A percentile compares a stretch with the other conserved stretches of the same genome.
Evolutionary conservation across 2,329 filamentous ascomycete species (phyloP).

Genomic region (Lithohypha guttulata): DNA sequence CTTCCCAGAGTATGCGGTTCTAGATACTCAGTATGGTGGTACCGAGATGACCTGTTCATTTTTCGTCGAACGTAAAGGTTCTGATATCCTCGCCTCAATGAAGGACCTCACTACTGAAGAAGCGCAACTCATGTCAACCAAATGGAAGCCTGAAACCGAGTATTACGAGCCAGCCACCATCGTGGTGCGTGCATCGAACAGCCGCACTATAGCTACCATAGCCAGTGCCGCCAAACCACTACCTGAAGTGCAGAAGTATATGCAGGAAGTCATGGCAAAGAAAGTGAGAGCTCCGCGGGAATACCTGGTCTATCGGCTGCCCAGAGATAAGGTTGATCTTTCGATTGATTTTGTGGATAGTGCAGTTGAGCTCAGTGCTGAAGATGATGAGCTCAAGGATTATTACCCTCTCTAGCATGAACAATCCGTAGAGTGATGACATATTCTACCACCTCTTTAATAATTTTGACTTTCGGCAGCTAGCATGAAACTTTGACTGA

Average conservation of each 20-base stretch:
- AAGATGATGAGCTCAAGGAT: constrained; percentile 22
- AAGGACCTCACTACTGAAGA: constrained; percentile 7
- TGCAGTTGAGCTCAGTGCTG: constrained; percentile 19
- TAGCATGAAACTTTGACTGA: too few relatives aligned
- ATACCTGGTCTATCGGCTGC: constrained; percentile 46
- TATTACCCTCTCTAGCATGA: constrained; percentile 12
- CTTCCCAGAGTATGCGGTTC: constrained; percentile 39
- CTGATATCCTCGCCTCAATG: constrained; percentile 12
- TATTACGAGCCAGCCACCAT: constrained; percentile 47
- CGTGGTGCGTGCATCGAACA: constrained; percentile 42
- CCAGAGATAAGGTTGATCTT: constrained; percentile 27
- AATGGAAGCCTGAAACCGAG: constrained; percentile 26
- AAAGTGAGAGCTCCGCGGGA: constrained; percentile 45
- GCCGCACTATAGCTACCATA: constrained; percentile 44
- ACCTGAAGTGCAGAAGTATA: constrained; percentile 43
- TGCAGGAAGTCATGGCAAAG: constrained; percentile 48
- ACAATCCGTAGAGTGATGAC: too few relatives aligned
- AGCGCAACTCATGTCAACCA: background rate
- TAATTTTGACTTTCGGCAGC: too few relatives aligned
- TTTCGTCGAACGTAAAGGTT: constrained; percentile 32
- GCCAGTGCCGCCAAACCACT: constrained; percentile 45
- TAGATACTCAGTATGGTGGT: constrained; percentile 31
- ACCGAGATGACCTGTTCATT: constrained; percentile 36
- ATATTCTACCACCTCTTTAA: too few relatives aligned
- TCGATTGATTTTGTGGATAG: constrained; percentile 18